phyloP scores from a whole-genome alignment of 768 basidiomycete genomes.

The Pleurotus tuoliensis region DNA sequence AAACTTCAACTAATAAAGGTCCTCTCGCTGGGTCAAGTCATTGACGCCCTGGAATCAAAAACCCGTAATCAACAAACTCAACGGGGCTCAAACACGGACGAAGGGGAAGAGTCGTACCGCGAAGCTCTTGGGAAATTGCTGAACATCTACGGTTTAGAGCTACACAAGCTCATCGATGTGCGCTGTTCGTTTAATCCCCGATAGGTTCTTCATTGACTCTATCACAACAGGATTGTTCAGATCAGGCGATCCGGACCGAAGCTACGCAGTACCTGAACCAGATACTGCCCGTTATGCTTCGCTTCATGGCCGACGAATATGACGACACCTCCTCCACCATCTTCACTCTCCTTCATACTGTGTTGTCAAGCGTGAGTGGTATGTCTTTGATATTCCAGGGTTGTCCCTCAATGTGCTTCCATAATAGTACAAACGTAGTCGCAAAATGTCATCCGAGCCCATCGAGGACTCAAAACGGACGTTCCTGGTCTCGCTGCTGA shows the following conservation, averaged over 20 bases:
- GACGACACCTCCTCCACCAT: slow-evolving; percentile 87
- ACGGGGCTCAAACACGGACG: slow-evolving; percentile 70
- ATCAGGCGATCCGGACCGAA: slow-evolving; percentile 59
- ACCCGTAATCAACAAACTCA: slow-evolving; percentile 64
- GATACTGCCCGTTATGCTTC: slow-evolving; percentile 76
- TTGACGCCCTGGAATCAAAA: slow-evolving; percentile 77
- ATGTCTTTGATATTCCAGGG: background rate
- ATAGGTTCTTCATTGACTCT: slow-evolving; percentile 1
- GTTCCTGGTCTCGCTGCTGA: slow-evolving; percentile 75
- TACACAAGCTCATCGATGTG: slow-evolving; percentile 83
- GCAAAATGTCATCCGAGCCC: slow-evolving; percentile 57
- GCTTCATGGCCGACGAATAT: slow-evolving; percentile 85
- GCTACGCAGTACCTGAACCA: slow-evolving; percentile 61
- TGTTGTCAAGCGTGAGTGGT: slow-evolving; percentile 67
- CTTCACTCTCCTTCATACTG: slow-evolving; percentile 71
- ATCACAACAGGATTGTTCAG: slow-evolving; percentile 48
- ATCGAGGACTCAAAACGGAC: slow-evolving; percentile 63
- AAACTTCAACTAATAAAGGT: slow-evolving; percentile 90
- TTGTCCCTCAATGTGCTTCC: slow-evolving; percentile 5
- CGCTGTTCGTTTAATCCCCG: slow-evolving; percentile 22
- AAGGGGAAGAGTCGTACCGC: slow-evolving; percentile 85
- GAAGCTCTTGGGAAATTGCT: slow-evolving; percentile 84
- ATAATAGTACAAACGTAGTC: slow-evolving; percentile 75
- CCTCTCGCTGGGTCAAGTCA: slow-evolving; percentile 77
- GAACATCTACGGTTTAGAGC: slow-evolving; percentile 77